A percentile compares a stretch with the other conserved stretches of the same genome.
Conservation (phyloP, 148 eudicot genomes). For the Chenopodium quinoa region DNA sequence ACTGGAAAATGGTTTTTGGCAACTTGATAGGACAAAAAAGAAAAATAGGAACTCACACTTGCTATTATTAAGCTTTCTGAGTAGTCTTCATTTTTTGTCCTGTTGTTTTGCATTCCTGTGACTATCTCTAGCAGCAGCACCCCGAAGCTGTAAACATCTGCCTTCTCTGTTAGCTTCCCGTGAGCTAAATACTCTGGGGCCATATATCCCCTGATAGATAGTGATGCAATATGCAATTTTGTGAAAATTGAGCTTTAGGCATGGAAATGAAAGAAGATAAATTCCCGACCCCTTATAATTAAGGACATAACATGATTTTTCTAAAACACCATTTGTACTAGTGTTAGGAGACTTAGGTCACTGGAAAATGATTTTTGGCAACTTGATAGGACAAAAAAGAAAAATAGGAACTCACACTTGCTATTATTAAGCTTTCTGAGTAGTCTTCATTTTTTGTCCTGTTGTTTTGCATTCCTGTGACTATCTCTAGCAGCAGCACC, state of each 20-base stretch:
- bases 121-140: conserved; percentile 55
- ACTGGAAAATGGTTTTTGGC: conserved; percentile 9
- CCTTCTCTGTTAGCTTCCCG: conserved; percentile 54
- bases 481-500: conserved; percentile 52
- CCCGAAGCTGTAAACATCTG: conserved; percentile 62
- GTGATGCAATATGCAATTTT: not conserved
- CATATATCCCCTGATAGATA: conserved; percentile 50
- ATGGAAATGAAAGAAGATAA: not conserved
- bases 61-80: conserved; percentile 23
- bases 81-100: conserved; percentile 26
- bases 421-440: conserved; percentile 26
- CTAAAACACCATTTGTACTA: not conserved
- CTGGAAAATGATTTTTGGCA: conserved; percentile 6
- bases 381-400: not conserved
- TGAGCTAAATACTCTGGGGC: conserved; percentile 66
- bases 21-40: not conserved
- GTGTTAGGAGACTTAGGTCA: not conserved
- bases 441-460: conserved; percentile 24
- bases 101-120: conserved; percentile 49
- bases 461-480: conserved; percentile 51
- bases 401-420: too few species aligned
- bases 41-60: too few species aligned
- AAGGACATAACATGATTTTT: not conserved
- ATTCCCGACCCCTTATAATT: not conserved
- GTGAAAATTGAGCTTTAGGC: too few species aligned